Base-by-base conservation (phyloP, 2,329 filamentous ascomycete genomes). In the Sporothrix variecibatus region DNA sequence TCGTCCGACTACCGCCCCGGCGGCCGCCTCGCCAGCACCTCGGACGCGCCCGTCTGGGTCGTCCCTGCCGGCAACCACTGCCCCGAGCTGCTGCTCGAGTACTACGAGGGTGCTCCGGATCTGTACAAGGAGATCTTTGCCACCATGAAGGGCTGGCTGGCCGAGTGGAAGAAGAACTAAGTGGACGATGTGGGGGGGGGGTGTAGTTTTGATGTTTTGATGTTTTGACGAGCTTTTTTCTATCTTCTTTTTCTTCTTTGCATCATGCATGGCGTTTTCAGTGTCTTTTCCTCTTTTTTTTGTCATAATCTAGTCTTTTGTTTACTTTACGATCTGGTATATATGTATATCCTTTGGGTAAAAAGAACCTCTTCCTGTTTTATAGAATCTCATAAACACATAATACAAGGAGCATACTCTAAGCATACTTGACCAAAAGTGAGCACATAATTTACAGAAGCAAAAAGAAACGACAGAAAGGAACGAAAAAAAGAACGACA, bases 41-140 rank as follows among this genome's bases (percentile, higher is more conserved):
- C 79, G 1, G 75, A 81, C 60, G 75, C 81, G 0, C 82, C 82
- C 6, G 77, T 84, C 38, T 77, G 80, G 34, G 72, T 84, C 9
- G 78, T 85, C 1, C 78, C 80, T n/a, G 79, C 77, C 0, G 83
- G 83, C n/a, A 81, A 78, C 49, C 83, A 84, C 76, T 84, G 83
- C 78, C 82, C 81, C n/a, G 83, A 85, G 72, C 68, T 84, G 17
- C 1, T 46, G 34, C 51, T 74, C 11, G 20, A 51, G n/a, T 46
- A 71, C 23, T 68, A 23, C 49, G 65, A 43, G 12, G 72, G 34
- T 3, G 26, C 58, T 1, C 64, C 58, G 3, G 49, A 71, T 17
- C 46, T 76, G 51, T 75, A 76, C 64, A 8, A n/a, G 26, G 49
- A 74, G 20, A 53, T 75, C 15, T 3, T 75, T 20, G 40, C 9